Evolutionary conservation across 345 rosid species (phyloP).

Genomic region (Linum tenue): DNA sequence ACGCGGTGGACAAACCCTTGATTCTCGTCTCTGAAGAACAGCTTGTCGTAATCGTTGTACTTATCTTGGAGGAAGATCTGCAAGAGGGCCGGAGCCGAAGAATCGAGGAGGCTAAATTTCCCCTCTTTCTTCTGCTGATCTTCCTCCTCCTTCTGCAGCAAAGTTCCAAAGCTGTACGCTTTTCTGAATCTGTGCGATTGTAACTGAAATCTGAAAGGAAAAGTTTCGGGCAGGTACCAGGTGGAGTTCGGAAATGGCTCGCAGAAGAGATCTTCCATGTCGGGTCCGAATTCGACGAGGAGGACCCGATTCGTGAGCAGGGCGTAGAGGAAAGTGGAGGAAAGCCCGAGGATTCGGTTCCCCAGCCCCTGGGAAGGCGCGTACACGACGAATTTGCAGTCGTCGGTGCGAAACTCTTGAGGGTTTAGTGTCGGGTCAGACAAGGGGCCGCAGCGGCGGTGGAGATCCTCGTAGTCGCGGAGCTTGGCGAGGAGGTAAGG

Average conservation of each 20-base stretch:
- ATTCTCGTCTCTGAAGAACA: background rate
- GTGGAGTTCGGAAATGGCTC: slow-evolving; percentile 6
- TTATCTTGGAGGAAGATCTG: too few species aligned
- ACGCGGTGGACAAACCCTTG: background rate
- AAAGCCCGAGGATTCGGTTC: background rate
- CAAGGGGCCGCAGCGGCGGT: background rate
- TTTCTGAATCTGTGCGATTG: background rate
- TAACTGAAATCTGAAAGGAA: background rate
- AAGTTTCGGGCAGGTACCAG: background rate
- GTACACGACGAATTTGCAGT: slow-evolving; percentile 1
- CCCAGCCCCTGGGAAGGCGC: background rate
- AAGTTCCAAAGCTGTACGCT: background rate
- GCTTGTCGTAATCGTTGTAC: background rate
- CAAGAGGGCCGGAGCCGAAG: too few species aligned
- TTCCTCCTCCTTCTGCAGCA: too few species aligned
- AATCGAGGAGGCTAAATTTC: background rate
- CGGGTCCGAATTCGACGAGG: background rate
- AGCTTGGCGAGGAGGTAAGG: slow-evolving; percentile 4
- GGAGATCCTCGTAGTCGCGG: background rate
- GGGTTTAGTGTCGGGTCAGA: background rate
- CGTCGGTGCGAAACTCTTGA: background rate
- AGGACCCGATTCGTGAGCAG: slow-evolving; percentile 1
- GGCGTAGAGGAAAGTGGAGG: slow-evolving; percentile 1
- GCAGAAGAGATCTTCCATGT: slow-evolving; percentile 3
- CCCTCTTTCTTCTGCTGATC: too few species aligned